Percentiles rank a stretch among this genome's conserved stretches.
These are phyloP conservation scores for Marsdenia floribunda DNA, from an alignment of 257 asterid genomes.

Conservation along the genomic window DNA sequence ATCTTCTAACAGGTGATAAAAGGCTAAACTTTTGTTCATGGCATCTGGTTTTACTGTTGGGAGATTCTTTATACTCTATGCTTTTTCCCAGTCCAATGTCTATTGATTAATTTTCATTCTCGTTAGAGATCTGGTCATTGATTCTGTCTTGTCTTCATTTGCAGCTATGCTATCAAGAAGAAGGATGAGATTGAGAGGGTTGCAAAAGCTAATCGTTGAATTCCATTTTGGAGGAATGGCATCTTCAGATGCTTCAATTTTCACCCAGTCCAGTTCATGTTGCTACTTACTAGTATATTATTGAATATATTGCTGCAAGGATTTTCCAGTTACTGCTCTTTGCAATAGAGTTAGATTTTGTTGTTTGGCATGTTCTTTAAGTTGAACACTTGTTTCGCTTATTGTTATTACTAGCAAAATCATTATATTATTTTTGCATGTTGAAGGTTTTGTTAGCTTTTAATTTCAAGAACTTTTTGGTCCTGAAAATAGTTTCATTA, in stretches of 20 bases:
- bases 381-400: background rate
- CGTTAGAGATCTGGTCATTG: background rate
- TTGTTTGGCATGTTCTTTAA: background rate
- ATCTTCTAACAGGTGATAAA: slow-evolving; percentile 62
- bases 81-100: no score
- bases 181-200: slow-evolving; percentile 76
- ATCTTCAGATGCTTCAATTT: background rate
- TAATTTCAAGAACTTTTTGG: background rate
- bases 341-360: background rate
- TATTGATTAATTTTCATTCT: background rate
- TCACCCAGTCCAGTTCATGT: background rate
- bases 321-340: background rate
- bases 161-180: slow-evolving; percentile 75
- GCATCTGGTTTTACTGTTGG: background rate
- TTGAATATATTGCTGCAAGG: background rate
- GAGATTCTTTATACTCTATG: background rate
- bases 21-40: background rate
- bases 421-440: background rate
- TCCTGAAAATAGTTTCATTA: background rate
- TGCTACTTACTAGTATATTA: background rate
- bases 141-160: background rate
- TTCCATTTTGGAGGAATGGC: slow-evolving; percentile 5
- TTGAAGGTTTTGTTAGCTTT: background rate
- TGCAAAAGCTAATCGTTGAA: slow-evolving; percentile 70
- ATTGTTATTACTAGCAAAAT: background rate